Evolutionary conservation across 176 grass and related monocot genomes (phyloP), one percentile per base, ranked within the genome.

Genomic region (Raddia distichophylla): DNA sequence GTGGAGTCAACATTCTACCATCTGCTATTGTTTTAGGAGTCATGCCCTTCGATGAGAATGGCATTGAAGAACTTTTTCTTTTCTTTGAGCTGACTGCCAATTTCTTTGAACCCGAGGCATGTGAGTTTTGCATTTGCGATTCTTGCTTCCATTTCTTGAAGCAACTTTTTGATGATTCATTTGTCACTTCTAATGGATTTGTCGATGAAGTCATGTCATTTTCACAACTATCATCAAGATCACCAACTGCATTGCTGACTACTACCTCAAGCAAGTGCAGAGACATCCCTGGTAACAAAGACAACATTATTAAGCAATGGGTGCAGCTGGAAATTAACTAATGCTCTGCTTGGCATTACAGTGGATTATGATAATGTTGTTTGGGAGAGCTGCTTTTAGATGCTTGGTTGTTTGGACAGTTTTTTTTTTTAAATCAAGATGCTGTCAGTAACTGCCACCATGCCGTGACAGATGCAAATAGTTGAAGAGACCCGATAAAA

Each of bases 71-170:
- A 69, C 64, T 61, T 85, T 77, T 85, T 74, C 50, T 89, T 89
- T 85, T 89, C 65, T 75, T 85, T 52, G 83, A 65, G 72, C 57
- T 85, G 65, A 66, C 19, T 77, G 58, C 78, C 13, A 34, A 58
- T 34, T 89, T 85, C 65, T 85, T 82, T 56, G 59, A 82, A 72
- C 27, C 48, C 17, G 71, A 89, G 17, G 62, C 27, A 58, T 55
- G 22, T 72, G 83, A 64, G 12, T 85, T 85, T 72, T 85, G 78
- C 13, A 70, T 58, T 51, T 89, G 50, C 82, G 71, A 33, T 55
- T 81, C 82, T 45, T 83, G 84, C 79, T 92, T 95, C 83, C 92
- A 91, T 71, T 98, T 98, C 85, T 88, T 94, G 9, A 73, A 84
- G 73, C 84, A 85, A 89, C 34, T 77, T 91, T 88, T 87, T 58